phyloP scores from a whole-genome alignment of 1,284 basidiomycete genomes.

The Fomitopsis schrenkii region DNA sequence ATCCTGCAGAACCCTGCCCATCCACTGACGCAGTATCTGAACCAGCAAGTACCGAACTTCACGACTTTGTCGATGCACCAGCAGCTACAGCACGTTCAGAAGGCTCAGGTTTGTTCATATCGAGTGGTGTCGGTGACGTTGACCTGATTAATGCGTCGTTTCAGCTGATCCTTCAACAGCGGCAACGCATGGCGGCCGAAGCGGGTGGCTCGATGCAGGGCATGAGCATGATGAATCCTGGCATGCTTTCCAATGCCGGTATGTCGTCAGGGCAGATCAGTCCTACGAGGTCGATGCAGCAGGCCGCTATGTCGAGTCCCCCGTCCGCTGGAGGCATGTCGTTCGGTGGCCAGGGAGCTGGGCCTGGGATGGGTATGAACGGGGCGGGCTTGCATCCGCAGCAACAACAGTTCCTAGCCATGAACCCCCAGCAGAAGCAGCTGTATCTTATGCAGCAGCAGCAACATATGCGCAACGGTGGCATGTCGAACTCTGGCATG shows the following conservation, averaged over 20 bases:
- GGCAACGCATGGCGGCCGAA: slow-evolving; percentile 15
- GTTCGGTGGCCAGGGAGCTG: slow-evolving; percentile 10
- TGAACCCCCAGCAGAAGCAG: slow-evolving; percentile 32
- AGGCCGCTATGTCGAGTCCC: slow-evolving; percentile 19
- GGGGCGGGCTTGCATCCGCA: slow-evolving; percentile 21
- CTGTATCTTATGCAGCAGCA: slow-evolving; percentile 32
- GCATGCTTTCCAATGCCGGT: slow-evolving; percentile 9
- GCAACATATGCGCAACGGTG: slow-evolving; percentile 24
- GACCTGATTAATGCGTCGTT: background rate
- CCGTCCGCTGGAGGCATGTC: slow-evolving; percentile 11
- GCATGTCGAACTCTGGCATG: slow-evolving; percentile 21
- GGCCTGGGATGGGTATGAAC: slow-evolving; percentile 18
- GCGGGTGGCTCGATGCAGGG: slow-evolving; percentile 14
- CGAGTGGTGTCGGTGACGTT: background rate
- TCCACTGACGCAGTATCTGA: slow-evolving; percentile 54
- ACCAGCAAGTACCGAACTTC: slow-evolving; percentile 50
- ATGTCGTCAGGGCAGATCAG: slow-evolving; percentile 13
- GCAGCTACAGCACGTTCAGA: slow-evolving; percentile 56
- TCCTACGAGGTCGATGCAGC: slow-evolving; percentile 23
- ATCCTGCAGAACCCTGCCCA: slow-evolving; percentile 54
- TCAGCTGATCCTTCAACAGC: slow-evolving; percentile 15
- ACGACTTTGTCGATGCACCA: slow-evolving; percentile 42
- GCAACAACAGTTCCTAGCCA: slow-evolving; percentile 24
- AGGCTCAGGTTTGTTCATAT: slow-evolving; percentile 43
- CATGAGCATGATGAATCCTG: slow-evolving; percentile 18